These are phyloP conservation scores for Penicillium simplicissimum DNA, from an alignment of 495 filamentous ascomycete genomes.

Conservation along the genomic window DNA sequence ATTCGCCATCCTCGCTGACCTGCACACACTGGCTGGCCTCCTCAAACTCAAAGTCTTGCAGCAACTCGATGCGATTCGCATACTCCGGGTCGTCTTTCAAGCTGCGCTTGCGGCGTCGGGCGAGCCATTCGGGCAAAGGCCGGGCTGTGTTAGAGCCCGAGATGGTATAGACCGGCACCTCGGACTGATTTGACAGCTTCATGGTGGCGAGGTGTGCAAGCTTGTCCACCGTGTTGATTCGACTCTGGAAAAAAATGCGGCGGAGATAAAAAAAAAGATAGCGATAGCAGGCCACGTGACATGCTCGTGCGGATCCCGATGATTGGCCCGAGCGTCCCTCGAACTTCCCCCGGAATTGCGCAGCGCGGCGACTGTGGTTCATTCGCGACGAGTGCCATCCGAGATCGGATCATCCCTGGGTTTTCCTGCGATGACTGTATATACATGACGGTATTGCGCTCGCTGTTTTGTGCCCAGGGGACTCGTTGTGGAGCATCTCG, in stretches of 20 bases:
- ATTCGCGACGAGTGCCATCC: conserved; percentile 13
- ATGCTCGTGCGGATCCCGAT: conserved; percentile 17
- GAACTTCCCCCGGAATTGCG: conserved; percentile 34
- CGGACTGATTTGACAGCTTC: conserved; percentile 85
- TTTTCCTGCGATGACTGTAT: conserved; percentile 24
- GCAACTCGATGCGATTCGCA: conserved; percentile 87
- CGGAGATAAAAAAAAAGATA: conserved; percentile 51
- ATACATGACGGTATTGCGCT: conserved; percentile 25
- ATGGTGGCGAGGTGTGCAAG: conserved; percentile 47
- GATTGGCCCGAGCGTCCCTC: conserved; percentile 31
- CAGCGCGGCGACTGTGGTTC: conserved; percentile 14
- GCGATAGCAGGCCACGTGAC: conserved; percentile 44
- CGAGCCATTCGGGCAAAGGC: conserved; percentile 93
- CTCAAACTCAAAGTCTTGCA: conserved; percentile 98
- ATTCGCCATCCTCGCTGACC: conserved; percentile 94
- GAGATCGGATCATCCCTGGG: background rate
- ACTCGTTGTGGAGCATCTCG: conserved; percentile 12
- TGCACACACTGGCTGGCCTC: conserved; percentile 93
- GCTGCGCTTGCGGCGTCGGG: conserved; percentile 85
- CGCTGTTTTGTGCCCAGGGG: conserved; percentile 12
- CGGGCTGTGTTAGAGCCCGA: conserved; percentile 88
- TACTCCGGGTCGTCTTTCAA: conserved; percentile 92
- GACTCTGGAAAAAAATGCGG: conserved; percentile 20
- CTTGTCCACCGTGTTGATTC: background rate
- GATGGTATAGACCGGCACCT: conserved; percentile 94